These are phyloP conservation scores for Proliferodiscus dingleyae DNA, from an alignment of 2,329 filamentous ascomycete species.

Conservation along the genomic window DNA sequence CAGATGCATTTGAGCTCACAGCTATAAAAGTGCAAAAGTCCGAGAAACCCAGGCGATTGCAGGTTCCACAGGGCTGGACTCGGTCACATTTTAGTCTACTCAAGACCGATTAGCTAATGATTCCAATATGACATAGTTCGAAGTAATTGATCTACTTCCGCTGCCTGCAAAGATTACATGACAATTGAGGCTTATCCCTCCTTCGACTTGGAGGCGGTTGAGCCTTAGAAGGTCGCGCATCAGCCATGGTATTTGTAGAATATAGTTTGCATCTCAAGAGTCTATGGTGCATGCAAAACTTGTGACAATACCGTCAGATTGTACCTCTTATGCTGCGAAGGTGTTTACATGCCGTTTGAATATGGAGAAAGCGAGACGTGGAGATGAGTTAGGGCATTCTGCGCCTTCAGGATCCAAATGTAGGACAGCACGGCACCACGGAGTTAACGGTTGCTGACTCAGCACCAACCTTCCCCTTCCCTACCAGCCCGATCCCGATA, in stretches of 20 bases:
- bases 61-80: neutral
- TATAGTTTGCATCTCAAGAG: no score
- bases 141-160: neutral
- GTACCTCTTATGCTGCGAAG: no score
- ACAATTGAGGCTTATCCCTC: neutral
- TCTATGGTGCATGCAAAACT: no score
- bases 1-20: no score
- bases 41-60: neutral
- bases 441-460: no score
- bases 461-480: no score
- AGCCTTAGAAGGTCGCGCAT: neutral
- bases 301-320: no score
- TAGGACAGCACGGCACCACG: neutral
- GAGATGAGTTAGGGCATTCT: neutral
- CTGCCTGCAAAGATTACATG: neutral
- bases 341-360: no score
- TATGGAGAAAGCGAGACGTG: neutral
- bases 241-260: no score
- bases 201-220: neutral
- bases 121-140: neutral
- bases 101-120: neutral
- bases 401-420: neutral
- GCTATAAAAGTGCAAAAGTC: neutral
- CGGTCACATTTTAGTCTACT: neutral
- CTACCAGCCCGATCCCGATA: no score